These are phyloP conservation scores for Nemania diffusa DNA, from an alignment of 2,329 filamentous ascomycete species.

Conservation along the genomic window DNA sequence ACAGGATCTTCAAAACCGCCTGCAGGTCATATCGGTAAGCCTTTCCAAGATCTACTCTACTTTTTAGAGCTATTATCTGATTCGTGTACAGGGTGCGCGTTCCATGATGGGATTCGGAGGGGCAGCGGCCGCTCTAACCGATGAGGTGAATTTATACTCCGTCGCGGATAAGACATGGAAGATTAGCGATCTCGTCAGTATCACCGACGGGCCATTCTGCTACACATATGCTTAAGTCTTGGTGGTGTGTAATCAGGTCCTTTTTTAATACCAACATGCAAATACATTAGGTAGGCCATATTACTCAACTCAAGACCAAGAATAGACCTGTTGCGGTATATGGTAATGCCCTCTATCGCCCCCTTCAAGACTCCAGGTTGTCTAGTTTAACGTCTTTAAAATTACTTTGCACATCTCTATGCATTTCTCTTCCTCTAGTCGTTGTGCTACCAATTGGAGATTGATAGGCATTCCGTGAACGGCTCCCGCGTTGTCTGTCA, in stretches of 20 bases:
- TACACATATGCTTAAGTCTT: conserved; percentile 42
- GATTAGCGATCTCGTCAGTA: conserved; percentile 46
- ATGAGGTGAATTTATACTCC: conserved; percentile 32
- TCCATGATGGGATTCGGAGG: conserved; percentile 30
- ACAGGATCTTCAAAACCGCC: conserved; percentile 32
- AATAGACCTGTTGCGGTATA: not conserved
- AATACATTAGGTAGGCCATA: not conserved
- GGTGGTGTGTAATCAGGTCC: not conserved
- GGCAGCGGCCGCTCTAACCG: conserved; percentile 19
- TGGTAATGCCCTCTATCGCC: not conserved
- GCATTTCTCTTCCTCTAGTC: conserved; percentile 50
- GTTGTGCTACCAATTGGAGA: conserved; percentile 55
- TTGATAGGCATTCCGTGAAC: conserved; percentile 58
- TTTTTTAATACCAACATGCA: not conserved
- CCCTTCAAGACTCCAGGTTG: not conserved
- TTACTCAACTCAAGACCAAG: not conserved
- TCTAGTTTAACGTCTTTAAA: conserved; percentile 41
- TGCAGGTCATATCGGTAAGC: conserved; percentile 39
- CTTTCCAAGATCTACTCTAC: not conserved
- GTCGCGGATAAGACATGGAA: conserved; percentile 31
- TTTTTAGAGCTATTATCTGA: conserved; percentile 1
- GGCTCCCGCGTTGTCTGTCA: conserved; percentile 52
- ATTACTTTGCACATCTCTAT: conserved; percentile 48
- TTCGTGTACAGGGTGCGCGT: conserved; percentile 20
- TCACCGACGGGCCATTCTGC: conserved; percentile 45